Percentiles rank a stretch among this genome's conserved stretches.
Conservation (phyloP, 371 early-diverging fungal species). For the Rhizopus microsporus region DNA sequence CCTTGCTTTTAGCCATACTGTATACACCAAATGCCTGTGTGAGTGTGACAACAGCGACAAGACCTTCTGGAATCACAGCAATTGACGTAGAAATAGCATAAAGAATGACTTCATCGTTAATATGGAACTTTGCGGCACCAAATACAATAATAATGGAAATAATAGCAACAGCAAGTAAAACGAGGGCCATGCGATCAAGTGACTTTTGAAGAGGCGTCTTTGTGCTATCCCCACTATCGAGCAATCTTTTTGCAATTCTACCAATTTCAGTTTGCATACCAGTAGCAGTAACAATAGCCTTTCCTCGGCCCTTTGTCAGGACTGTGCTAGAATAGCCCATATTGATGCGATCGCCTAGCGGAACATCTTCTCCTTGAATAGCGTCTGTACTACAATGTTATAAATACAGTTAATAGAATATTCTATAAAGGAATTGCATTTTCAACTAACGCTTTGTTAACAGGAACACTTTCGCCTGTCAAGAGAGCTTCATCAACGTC, state of each 20-base stretch:
- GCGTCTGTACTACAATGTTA: conserved; percentile 9
- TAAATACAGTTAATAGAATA: background rate
- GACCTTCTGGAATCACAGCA: conserved; percentile 95
- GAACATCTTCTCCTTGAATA: conserved; percentile 35
- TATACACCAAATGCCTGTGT: conserved; percentile 93
- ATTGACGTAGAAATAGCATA: conserved; percentile 87
- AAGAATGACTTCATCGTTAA: conserved; percentile 64
- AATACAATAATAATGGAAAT: conserved; percentile 60
- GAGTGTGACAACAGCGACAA: conserved; percentile 87
- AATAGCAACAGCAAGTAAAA: conserved; percentile 55
- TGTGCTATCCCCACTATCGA: conserved; percentile 62
- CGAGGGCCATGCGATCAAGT: conserved; percentile 67
- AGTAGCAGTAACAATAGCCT: conserved; percentile 80
- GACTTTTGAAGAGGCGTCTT: conserved; percentile 75
- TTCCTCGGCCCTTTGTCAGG: conserved; percentile 50
- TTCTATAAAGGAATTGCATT: background rate
- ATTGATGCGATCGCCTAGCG: conserved; percentile 65
- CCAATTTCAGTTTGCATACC: conserved; percentile 94
- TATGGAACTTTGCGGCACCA: conserved; percentile 58
- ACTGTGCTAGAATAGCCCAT: conserved; percentile 63
- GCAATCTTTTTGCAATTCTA: conserved; percentile 83
- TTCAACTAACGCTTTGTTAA: conserved; percentile 31
- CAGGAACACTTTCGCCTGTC: conserved; percentile 64
- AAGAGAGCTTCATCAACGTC: conserved; percentile 87
- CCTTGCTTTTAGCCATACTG: conserved; percentile 84